Conservation (phyloP, 768 basidiomycete genomes). For the Holtermanniella nyarrowii region DNA sequence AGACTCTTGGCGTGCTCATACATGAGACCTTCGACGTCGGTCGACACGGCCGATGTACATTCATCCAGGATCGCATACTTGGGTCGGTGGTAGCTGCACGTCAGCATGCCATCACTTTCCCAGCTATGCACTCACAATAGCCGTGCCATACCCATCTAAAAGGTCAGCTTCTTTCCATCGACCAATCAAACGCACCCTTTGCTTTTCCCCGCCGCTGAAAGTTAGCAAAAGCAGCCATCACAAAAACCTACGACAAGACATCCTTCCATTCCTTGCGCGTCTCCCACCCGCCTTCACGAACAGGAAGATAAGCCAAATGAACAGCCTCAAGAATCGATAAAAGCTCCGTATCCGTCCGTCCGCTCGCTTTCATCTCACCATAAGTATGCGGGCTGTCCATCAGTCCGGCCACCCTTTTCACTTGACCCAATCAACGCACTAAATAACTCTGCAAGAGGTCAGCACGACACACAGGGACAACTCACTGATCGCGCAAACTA, state of each 20-base stretch:
- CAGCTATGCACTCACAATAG: constrained; percentile 56
- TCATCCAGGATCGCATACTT: constrained; percentile 48
- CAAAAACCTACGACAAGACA: constrained; percentile 48
- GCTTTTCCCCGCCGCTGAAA: constrained; percentile 86
- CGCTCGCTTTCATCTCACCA: constrained; percentile 55
- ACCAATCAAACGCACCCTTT: constrained; percentile 50
- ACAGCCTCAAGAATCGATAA: constrained; percentile 68
- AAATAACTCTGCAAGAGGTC: constrained; percentile 53
- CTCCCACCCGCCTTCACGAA: constrained; percentile 78
- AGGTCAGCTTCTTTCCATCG: background rate
- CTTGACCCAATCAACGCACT: constrained; percentile 41
- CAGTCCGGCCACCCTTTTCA: constrained; percentile 1
- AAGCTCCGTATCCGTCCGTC: constrained; percentile 58
- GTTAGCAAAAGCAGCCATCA: background rate
- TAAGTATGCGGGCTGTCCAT: constrained; percentile 58
- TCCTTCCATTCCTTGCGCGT: constrained; percentile 93
- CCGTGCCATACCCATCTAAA: constrained; percentile 79
- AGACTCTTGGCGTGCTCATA: constrained; percentile 83
- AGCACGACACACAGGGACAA: constrained; percentile 6
- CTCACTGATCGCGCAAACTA: constrained; percentile 70
- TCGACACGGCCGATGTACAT: constrained; percentile 89
- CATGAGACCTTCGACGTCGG: constrained; percentile 91
- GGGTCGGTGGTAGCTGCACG: constrained; percentile 34
- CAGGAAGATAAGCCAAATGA: constrained; percentile 72
- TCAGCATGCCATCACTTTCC: constrained; percentile 2